These are phyloP conservation scores for Coix lacrymajobi DNA, from an alignment of 176 grass and related monocot genomes.

Conservation along the genomic window DNA sequence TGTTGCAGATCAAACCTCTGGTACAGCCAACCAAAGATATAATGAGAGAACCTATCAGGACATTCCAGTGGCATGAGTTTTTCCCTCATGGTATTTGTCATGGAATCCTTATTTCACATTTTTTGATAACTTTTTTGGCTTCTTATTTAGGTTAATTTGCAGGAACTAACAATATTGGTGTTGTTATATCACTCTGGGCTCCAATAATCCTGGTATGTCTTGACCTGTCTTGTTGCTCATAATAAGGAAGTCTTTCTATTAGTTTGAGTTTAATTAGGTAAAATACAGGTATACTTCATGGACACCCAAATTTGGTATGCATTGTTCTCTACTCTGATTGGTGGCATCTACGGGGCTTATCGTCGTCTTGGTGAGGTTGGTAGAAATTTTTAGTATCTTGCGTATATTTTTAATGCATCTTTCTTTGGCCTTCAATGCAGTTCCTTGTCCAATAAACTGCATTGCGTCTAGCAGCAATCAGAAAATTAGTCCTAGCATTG, in stretches of 20 bases:
- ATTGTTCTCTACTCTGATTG: conserved; percentile 89
- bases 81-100: conserved; percentile 73
- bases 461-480: not conserved
- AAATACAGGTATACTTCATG: conserved; percentile 95
- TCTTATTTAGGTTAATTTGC: conserved; percentile 40
- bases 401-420: not conserved
- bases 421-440: not conserved
- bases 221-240: not conserved
- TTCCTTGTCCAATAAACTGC: conserved; percentile 7
- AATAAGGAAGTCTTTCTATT: not conserved
- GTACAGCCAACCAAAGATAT: conserved; percentile 91
- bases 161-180: conserved; percentile 91
- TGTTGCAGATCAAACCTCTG: conserved; percentile 89
- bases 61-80: conserved; percentile 92
- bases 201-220: conserved; percentile 87
- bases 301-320: conserved; percentile 99
- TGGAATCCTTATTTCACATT: conserved; percentile 17
- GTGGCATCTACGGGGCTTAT: conserved; percentile 94
- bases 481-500: not conserved
- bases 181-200: conserved; percentile 91
- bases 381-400: not conserved
- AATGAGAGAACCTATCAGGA: conserved; percentile 64
- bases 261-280: conserved; percentile 24
- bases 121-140: conserved; percentile 11
- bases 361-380: conserved; percentile 97